Conservation (phyloP, 208 protist species). For the Leishmania aethiopica region DNA sequence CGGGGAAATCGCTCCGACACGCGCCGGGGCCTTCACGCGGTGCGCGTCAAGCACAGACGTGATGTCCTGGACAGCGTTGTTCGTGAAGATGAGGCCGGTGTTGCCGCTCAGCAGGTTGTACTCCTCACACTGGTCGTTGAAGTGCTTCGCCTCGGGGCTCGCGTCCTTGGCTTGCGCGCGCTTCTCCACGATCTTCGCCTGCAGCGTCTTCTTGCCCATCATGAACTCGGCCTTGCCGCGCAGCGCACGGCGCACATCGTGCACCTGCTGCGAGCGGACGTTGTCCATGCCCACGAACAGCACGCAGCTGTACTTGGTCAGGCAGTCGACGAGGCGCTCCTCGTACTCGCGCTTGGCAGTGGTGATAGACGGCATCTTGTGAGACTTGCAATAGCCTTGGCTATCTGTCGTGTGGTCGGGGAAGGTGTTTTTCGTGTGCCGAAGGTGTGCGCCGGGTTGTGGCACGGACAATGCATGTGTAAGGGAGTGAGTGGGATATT, state of each 20-base stretch:
- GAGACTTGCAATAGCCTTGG: slow-evolving; percentile 11
- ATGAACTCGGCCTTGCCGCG: slow-evolving; percentile 96
- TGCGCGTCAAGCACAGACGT: slow-evolving; percentile 78
- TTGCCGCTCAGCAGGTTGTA: slow-evolving; percentile 92
- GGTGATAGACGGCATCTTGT: slow-evolving; percentile 63
- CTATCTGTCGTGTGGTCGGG: neutral
- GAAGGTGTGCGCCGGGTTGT: neutral
- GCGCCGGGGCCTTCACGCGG: slow-evolving; percentile 96
- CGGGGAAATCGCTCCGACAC: slow-evolving; percentile 97
- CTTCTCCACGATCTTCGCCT: slow-evolving; percentile 94
- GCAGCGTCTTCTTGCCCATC: slow-evolving; percentile 99
- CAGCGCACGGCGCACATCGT: slow-evolving; percentile 95
- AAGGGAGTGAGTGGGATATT: neutral
- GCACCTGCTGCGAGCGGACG: slow-evolving; percentile 98
- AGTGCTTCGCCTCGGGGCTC: slow-evolving; percentile 54
- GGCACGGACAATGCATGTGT: neutral
- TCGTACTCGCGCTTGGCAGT: slow-evolving; percentile 90
- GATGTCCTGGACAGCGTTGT: slow-evolving; percentile 92
- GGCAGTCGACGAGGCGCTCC: slow-evolving; percentile 86
- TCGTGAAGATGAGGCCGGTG: slow-evolving; percentile 99
- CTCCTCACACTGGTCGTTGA: slow-evolving; percentile 61
- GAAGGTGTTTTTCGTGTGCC: neutral
- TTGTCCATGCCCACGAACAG: slow-evolving; percentile 97
- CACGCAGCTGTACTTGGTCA: slow-evolving; percentile 95
- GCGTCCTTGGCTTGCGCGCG: slow-evolving; percentile 56